phyloP scores from a whole-genome alignment of 2,329 filamentous ascomycete species.

The Paracoccidioides lutzii region DNA sequence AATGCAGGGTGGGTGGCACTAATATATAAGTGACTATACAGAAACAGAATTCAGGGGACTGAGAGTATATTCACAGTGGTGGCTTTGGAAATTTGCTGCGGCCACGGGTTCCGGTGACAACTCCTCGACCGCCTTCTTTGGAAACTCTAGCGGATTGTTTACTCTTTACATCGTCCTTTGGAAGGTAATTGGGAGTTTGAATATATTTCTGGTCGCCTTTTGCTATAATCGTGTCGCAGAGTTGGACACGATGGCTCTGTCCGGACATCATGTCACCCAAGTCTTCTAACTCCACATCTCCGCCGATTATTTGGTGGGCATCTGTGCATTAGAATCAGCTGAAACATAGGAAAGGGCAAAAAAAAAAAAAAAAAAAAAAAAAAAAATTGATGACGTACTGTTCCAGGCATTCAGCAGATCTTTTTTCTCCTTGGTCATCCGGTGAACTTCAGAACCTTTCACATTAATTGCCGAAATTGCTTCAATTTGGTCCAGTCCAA shows the following conservation, averaged over 20 bases:
- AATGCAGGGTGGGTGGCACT: neutral
- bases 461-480: constrained; percentile 19
- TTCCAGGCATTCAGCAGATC: constrained; percentile 19
- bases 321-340: constrained; percentile 13
- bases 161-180: neutral
- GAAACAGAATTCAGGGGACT: neutral
- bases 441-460: constrained; percentile 18
- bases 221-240: constrained; percentile 14
- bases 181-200: neutral
- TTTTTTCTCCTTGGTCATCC: constrained; percentile 17
- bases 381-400: constrained; percentile 17
- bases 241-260: constrained; percentile 25
- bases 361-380: neutral
- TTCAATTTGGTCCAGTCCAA: constrained; percentile 18
- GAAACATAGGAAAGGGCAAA: constrained; percentile 4
- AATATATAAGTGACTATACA: neutral
- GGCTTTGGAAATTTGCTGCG: constrained; percentile 2
- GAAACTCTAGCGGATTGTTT: neutral
- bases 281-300: constrained; percentile 19
- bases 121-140: constrained; percentile 16
- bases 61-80: neutral
- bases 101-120: constrained; percentile 15
- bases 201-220: constrained; percentile 11
- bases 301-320: constrained; percentile 18
- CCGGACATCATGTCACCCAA: constrained; percentile 25